These are phyloP conservation scores for Colletotrichum camelliae DNA, from an alignment of 2,329 filamentous ascomycete genomes.

Conservation along the genomic window DNA sequence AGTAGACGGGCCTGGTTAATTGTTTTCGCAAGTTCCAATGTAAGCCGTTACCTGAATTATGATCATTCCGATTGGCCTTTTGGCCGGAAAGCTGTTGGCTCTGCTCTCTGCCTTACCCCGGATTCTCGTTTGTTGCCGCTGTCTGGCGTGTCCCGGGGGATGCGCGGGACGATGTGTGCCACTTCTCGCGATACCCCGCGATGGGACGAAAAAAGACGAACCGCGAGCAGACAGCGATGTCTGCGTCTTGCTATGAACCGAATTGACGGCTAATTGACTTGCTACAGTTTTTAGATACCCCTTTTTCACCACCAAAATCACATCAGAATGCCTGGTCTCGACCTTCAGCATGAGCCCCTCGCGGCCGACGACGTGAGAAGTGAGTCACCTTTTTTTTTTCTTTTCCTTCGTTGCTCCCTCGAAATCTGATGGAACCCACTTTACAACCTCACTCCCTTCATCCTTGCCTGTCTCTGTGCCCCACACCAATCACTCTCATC, in stretches of 20 bases:
- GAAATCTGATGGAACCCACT: neutral
- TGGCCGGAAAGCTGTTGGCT: neutral
- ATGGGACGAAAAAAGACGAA: neutral
- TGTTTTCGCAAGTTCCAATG: neutral
- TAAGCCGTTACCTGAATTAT: neutral
- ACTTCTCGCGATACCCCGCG: conserved; percentile 5
- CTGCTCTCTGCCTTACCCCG: neutral
- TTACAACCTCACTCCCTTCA: conserved; percentile 1
- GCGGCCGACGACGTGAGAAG: conserved; percentile 51
- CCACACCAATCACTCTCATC: neutral
- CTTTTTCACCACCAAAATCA: neutral
- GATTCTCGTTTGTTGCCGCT: neutral
- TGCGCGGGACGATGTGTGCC: neutral
- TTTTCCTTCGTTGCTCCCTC: neutral
- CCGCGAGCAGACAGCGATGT: neutral
- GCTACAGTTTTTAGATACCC: conserved; percentile 11
- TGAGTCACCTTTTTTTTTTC: conserved; percentile 29
- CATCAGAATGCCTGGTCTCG: conserved; percentile 44
- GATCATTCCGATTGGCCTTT: neutral
- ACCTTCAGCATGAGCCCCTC: conserved; percentile 40
- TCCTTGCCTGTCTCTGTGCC: neutral
- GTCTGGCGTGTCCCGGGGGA: neutral
- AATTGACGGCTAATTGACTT: neutral
- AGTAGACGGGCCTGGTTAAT: neutral
- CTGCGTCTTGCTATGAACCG: neutral